Evolutionary conservation across 208 protist genomes (phyloP), one percentile per base, ranked within the genome.

Genomic region (Crithidia brevicula): DNA sequence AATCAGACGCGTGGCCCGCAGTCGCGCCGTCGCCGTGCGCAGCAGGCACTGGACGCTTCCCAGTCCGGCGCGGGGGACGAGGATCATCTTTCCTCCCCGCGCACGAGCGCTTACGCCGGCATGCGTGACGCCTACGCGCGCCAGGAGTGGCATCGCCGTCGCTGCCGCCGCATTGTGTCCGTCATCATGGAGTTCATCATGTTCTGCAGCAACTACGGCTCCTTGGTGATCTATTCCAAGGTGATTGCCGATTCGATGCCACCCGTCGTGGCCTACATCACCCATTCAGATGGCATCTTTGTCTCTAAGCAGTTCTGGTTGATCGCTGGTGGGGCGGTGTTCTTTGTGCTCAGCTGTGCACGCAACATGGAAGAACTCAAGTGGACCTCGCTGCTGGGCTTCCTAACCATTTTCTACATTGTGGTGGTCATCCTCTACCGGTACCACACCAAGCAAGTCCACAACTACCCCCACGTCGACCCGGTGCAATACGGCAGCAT

Each of bases 311-410:
- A 59, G 25, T 84, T 84, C 64, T 95, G 89, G 89, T 61, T 87
- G 6, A 9, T 80, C 2, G 38, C 74, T 4, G 81, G 81, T 15
- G 89, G 86, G 3, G 50, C 85, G 20, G 54, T 95, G 0, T 93
- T 95, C 49, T 92, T 92, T 71, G 18, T 85, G 28, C 68, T 91
- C 4, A 89, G 74, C 59, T 93, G 79, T 57, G 73, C 72, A n/a
- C 79, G 85, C 20, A 88, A 90, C 57, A 91, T 95, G 81, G 77
- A 88, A 61, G 89, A 95, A 72, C 81, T 95, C 30, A 95, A 93
- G 77, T 91, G 83, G 80, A 79, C 83, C 16, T 95, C 89, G 18
- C 43, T 91, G 36, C 73, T 95, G 15, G 89, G 85, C 13, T 93
- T 95, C 52, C 54, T 91, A 16, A 92, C 89, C 34, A 95, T 95